A percentile compares a stretch with the other conserved stretches of the same genome.
Evolutionary conservation across 257 asterid genomes (phyloP).

Genomic region (Rhazya stricta): DNA sequence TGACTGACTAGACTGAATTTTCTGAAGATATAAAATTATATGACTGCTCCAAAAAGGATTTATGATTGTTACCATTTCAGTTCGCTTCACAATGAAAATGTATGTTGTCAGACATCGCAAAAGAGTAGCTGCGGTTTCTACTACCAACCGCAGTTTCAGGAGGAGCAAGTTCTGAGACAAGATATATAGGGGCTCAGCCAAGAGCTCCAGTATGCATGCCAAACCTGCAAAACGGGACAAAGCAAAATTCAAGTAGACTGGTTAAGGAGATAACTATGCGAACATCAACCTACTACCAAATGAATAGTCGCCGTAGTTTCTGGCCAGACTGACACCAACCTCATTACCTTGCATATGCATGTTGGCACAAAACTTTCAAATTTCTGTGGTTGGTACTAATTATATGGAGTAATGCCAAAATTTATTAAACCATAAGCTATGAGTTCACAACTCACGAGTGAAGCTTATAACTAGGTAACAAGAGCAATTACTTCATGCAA

Average conservation of each 20-base stretch:
- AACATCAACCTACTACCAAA: constrained; percentile 5
- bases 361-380: neutral
- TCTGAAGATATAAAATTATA: neutral
- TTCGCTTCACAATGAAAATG: constrained; percentile 62
- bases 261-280: neutral
- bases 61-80: constrained; percentile 43
- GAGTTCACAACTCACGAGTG: neutral
- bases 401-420: neutral
- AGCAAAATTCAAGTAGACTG: neutral
- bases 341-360: neutral
- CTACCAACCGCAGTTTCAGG: constrained; percentile 74
- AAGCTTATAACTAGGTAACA: neutral
- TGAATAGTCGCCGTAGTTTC: neutral
- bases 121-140: constrained; percentile 77
- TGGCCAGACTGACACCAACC: neutral
- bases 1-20: neutral
- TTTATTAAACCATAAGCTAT: neutral
- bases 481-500: neutral
- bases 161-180: constrained; percentile 83
- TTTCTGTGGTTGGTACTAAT: neutral
- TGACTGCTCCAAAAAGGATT: neutral
- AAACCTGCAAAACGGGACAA: constrained; percentile 47
- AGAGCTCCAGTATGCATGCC: constrained; percentile 86
- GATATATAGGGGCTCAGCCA: constrained; percentile 92
- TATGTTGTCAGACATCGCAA: constrained; percentile 72